Conservation (phyloP, 2,329 filamentous ascomycete genomes). For the Verticillium isaacii region DNA sequence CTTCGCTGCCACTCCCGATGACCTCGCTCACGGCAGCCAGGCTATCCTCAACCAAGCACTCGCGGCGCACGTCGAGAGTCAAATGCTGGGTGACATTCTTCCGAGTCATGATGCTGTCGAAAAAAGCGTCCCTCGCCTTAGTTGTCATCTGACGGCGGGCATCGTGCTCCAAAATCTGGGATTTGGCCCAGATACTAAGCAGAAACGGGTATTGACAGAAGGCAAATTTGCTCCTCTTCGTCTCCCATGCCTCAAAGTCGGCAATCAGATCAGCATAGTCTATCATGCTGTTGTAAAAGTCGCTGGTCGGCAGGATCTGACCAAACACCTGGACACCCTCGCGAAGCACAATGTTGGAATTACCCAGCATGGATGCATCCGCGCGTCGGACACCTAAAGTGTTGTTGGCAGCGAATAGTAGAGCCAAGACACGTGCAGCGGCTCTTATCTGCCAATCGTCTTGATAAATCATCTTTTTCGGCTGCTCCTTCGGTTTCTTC, state of each 20-base stretch:
- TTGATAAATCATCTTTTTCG: constrained; percentile 58
- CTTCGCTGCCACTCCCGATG: constrained; percentile 73
- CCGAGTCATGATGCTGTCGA: constrained; percentile 77
- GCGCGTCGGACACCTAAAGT: constrained; percentile 30
- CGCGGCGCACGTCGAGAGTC: constrained; percentile 70
- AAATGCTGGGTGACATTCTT: constrained; percentile 73
- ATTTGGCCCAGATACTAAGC: constrained; percentile 88
- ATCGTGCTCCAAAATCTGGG: constrained; percentile 83
- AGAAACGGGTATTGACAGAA: constrained; percentile 94
- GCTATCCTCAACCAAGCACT: constrained; percentile 86
- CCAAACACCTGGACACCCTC: constrained; percentile 45
- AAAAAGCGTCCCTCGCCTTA: constrained; percentile 85
- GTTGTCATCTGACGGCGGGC: constrained; percentile 84
- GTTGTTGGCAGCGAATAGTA: constrained; percentile 81
- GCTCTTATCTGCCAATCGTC: constrained; percentile 90
- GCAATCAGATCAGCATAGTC: constrained; percentile 81
- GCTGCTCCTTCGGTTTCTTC: constrained; percentile 50
- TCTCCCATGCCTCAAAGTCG: constrained; percentile 87
- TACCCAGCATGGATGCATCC: constrained; percentile 15
- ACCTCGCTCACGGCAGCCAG: constrained; percentile 80
- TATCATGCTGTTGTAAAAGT: constrained; percentile 83
- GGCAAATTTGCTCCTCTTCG: constrained; percentile 66
- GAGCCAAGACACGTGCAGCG: constrained; percentile 71
- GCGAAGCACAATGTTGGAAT: constrained; percentile 22
- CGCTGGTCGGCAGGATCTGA: constrained; percentile 71